phyloP scores from a whole-genome alignment of 345 rosid species.

The Murraya koenigii region DNA sequence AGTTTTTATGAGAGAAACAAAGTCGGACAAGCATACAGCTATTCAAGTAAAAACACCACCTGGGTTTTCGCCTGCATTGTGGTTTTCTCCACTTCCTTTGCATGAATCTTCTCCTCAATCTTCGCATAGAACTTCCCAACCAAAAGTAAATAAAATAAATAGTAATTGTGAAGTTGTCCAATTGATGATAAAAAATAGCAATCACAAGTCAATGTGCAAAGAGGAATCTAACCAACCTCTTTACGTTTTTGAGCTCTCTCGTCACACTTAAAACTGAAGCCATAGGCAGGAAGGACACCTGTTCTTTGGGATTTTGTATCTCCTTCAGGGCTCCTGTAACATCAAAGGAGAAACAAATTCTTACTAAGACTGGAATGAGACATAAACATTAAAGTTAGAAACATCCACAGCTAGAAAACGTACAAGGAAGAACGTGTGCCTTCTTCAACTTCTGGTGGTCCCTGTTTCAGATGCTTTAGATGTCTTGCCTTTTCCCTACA shows the following conservation, averaged over 20 bases:
- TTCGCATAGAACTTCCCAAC: constrained; percentile 32
- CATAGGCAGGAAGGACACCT: constrained; percentile 38
- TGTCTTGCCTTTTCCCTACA: neutral
- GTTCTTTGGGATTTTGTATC: constrained; percentile 29
- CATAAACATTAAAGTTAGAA: neutral
- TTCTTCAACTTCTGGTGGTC: constrained; percentile 2
- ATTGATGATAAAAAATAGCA: neutral
- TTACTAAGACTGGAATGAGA: neutral
- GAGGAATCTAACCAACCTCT: constrained; percentile 30
- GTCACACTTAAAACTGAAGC: constrained; percentile 42
- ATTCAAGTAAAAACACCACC: constrained; percentile 16
- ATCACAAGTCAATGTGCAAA: neutral
- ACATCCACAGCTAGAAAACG: neutral
- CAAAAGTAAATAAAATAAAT: constrained; percentile 8
- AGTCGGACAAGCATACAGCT: neutral
- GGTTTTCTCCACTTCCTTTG: constrained; percentile 37
- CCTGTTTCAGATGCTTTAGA: constrained; percentile 3
- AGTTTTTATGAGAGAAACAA: neutral
- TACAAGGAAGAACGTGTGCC: neutral
- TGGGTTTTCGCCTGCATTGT: constrained; percentile 39
- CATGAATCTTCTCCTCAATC: constrained; percentile 46
- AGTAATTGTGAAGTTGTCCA: neutral
- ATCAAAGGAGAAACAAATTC: constrained; percentile 3
- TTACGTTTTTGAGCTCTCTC: constrained; percentile 48
- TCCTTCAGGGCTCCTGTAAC: constrained; percentile 28